Conservation (phyloP, 2,329 filamentous ascomycete species). For the Xylaria sp. region DNA sequence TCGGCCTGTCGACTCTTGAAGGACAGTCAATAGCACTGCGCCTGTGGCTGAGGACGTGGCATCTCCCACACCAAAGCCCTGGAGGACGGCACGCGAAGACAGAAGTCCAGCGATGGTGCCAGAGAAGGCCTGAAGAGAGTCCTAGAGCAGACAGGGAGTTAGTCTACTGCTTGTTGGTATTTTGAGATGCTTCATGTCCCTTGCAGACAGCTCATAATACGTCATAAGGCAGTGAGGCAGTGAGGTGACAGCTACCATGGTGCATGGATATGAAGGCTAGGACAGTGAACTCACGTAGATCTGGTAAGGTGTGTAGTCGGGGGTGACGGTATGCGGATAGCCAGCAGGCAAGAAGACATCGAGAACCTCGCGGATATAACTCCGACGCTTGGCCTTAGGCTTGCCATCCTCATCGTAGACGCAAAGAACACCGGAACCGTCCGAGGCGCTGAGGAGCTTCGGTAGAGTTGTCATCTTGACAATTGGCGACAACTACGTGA, state of each 20-base stretch:
- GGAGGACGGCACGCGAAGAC: constrained; percentile 74
- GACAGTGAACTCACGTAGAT: constrained; percentile 37
- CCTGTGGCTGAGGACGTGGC: constrained; percentile 71
- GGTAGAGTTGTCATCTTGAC: constrained; percentile 13
- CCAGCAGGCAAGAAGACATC: constrained; percentile 80
- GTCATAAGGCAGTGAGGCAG: not conserved
- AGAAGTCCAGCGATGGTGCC: constrained; percentile 75
- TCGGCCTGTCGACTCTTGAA: constrained; percentile 75
- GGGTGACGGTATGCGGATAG: constrained; percentile 80
- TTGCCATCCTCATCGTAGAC: constrained; percentile 53
- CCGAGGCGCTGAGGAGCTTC: constrained; percentile 23
- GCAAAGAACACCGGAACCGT: constrained; percentile 28
- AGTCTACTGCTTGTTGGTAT: not conserved
- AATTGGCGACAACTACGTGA: too few species aligned
- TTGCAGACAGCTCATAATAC: not conserved
- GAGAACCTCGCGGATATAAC: constrained; percentile 39
- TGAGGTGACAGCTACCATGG: not conserved
- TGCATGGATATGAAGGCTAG: not conserved
- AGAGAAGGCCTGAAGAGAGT: constrained; percentile 79
- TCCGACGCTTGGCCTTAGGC: constrained; percentile 23
- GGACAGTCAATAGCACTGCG: constrained; percentile 74
- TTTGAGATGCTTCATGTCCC: not conserved
- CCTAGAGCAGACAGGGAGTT: constrained; percentile 32
- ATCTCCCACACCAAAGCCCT: constrained; percentile 77
- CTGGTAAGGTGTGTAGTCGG: constrained; percentile 74